Base-by-base conservation (phyloP, 148 eudicot species). In the Cornus suecica region DNA sequence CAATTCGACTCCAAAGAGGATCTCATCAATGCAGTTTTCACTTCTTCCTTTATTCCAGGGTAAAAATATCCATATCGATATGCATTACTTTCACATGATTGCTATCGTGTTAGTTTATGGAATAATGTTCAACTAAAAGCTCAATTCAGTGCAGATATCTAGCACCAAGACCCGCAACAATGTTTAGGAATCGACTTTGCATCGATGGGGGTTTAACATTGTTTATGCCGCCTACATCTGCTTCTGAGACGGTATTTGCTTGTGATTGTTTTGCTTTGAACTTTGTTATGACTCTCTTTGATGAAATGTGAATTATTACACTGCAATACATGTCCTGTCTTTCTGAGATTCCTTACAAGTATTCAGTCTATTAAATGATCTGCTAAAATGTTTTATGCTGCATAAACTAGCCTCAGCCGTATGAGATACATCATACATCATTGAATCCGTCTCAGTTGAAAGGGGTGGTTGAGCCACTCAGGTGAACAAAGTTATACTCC, bases 1-100 rank as follows among this genome's bases (percentile, higher is more conserved):
- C 93, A 90, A 73, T 95, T 95, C 71, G 99, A 95, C 85, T 95
- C 99, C 68, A 93, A 84, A 83, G 98, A 95, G 72, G 99, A 95
- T 86, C 93, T 95, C 71, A 91, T 95, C 73, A 87, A 95, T 81
- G 99, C 99, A 34, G 88, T 95, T 66, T 69, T 95, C 71, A 95
- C 99, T 24, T 95, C 99, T 41, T 95, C 99, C 73, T 95, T 95
- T 71, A 93, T 95, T 78, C 99, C 99, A n/a, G 99, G 97, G 98
- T 95, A 80, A 64, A 80, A 52, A 45, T 73, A 30, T 28, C 28
- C 31, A 24, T 22, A 34, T 41, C 6, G 42, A 37, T 70, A 60
- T n/a, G 29, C 25, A 13, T 68, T 74, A 6, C 60, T 22, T 77
- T 16, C 37, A 41, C 72, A 69, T 42, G 23, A 2, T 58, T 58